Conservation (phyloP, 2,329 filamentous ascomycete species). For the Simplicillium aogashimaense region DNA sequence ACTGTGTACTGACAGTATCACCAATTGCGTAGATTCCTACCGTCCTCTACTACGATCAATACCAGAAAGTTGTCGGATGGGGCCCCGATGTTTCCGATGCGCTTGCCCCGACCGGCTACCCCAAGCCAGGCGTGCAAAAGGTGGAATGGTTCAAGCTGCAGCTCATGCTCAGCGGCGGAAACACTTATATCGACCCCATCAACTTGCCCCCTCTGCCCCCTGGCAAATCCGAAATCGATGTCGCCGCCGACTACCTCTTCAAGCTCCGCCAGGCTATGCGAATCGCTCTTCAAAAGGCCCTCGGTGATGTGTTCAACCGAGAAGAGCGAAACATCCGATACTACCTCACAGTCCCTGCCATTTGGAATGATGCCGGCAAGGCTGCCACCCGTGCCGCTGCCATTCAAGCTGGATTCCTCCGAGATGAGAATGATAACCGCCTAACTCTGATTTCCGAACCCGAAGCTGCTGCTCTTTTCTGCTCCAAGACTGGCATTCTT, state of each 20-base stretch:
- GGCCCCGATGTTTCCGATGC: conserved; percentile 96
- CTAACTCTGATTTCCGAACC: conserved; percentile 92
- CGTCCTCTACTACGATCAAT: conserved; percentile 98
- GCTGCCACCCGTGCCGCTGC: conserved; percentile 91
- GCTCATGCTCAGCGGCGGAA: conserved; percentile 85
- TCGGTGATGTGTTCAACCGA: conserved; percentile 94
- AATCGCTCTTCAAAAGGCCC: conserved; percentile 86
- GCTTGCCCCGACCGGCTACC: conserved; percentile 90
- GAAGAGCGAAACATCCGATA: conserved; percentile 98
- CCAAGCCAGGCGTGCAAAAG: conserved; percentile 95
- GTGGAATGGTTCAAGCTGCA: conserved; percentile 99
- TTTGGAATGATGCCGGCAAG: conserved; percentile 98
- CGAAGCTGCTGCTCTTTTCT: conserved; percentile 94
- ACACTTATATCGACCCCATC: conserved; percentile 98
- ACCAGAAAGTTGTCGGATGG: conserved; percentile 99
- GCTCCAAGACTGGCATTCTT: conserved; percentile 88
- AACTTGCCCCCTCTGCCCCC: conserved; percentile 95
- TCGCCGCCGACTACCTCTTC: conserved; percentile 98
- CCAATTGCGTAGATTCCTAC: conserved; percentile 69
- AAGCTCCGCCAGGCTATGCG: conserved; percentile 97
- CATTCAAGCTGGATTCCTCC: conserved; percentile 91
- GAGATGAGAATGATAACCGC: conserved; percentile 95
- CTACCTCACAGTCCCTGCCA: conserved; percentile 96
- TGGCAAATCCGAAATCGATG: conserved; percentile 97
- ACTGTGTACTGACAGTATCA: conserved; percentile 1